These are phyloP conservation scores for Pseudogymnoascus sp. DNA, from an alignment of 2,329 filamentous ascomycete species.

Conservation along the genomic window DNA sequence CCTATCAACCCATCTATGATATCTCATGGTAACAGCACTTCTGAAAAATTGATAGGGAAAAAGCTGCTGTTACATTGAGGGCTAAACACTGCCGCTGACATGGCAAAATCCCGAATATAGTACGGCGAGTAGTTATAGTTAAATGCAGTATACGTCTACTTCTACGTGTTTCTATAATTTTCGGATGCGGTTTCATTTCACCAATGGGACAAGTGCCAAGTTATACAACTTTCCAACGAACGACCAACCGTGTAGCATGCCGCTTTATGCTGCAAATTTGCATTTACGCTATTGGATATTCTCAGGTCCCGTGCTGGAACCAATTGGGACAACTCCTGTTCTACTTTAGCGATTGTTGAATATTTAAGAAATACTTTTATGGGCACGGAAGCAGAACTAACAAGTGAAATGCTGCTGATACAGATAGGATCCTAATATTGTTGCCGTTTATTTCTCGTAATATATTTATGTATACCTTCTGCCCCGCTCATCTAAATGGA, in stretches of 20 bases:
- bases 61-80: no score
- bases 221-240: neutral
- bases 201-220: neutral
- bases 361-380: neutral
- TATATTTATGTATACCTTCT: neutral
- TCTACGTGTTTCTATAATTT: no score
- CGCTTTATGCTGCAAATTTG: neutral
- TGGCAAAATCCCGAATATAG: no score
- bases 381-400: constrained; percentile 19
- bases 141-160: no score
- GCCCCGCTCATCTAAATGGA: neutral
- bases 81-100: no score
- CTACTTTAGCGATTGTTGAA: neutral
- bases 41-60: no score
- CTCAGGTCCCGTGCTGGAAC: no score
- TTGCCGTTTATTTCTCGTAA: neutral
- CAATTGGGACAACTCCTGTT: no score
- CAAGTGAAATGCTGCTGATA: neutral
- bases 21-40: no score
- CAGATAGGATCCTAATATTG: neutral
- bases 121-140: no score
- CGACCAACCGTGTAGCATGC: neutral
- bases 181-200: constrained; percentile 29
- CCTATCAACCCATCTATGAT: no score
- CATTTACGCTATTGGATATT: neutral